Conservation (phyloP, 1,139 yeast genomes). For the Nakaseomyces nivariensis region DNA sequence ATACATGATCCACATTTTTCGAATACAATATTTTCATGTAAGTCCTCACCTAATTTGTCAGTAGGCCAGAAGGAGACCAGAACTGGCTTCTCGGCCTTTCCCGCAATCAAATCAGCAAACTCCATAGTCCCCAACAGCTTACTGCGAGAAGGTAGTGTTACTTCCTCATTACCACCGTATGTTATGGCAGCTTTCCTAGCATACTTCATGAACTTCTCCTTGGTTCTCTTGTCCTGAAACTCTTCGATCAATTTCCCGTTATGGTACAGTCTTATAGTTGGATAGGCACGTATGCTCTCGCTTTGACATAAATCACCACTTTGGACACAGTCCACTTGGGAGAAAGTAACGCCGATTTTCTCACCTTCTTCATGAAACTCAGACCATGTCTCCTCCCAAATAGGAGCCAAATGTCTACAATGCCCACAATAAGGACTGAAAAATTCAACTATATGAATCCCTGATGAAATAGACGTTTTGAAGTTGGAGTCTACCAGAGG, state of each 20-base stretch:
- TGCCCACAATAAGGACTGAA: conserved; percentile 65
- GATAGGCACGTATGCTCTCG: conserved; percentile 48
- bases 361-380: conserved; percentile 35
- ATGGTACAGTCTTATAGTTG: conserved; percentile 49
- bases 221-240: conserved; percentile 39
- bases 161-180: conserved; percentile 22
- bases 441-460: conserved; percentile 53
- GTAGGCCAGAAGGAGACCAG: conserved; percentile 61
- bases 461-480: conserved; percentile 36
- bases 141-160: neutral
- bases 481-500: conserved; percentile 32
- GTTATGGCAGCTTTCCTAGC: conserved; percentile 45
- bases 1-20: conserved; percentile 40
- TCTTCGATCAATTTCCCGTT: conserved; percentile 37
- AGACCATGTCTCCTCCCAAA: conserved; percentile 49
- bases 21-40: conserved; percentile 33
- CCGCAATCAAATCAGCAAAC: conserved; percentile 36
- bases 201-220: conserved; percentile 43
- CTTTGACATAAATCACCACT: conserved; percentile 62
- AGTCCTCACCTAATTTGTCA: conserved; percentile 33
- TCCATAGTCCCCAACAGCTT: conserved; percentile 13
- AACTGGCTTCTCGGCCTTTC: conserved; percentile 39
- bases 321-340: conserved; percentile 63
- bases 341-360: conserved; percentile 41
- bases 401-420: conserved; percentile 56